Conservation (phyloP, 2,329 filamentous ascomycete genomes). For the Cladosporium sp. region DNA sequence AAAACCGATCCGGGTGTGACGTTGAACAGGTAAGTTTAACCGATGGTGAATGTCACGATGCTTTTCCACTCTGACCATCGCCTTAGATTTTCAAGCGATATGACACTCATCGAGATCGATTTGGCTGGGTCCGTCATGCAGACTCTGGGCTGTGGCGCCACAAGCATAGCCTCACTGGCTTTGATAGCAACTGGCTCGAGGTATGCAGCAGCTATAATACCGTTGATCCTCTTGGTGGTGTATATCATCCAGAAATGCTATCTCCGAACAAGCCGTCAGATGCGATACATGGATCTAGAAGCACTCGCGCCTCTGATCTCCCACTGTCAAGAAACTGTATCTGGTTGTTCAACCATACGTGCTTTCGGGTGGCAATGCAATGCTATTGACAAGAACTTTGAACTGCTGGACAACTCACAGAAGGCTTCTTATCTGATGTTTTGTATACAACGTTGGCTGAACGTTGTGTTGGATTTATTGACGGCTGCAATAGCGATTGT, state of each 20-base stretch:
- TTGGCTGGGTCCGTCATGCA: slow-evolving; percentile 26
- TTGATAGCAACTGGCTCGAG: neutral
- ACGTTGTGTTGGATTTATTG: slow-evolving; percentile 42
- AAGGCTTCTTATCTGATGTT: slow-evolving; percentile 47
- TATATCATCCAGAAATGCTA: slow-evolving; percentile 49
- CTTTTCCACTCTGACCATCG: slow-evolving; percentile 27
- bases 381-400: slow-evolving; percentile 39
- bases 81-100: slow-evolving; percentile 49
- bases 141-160: neutral
- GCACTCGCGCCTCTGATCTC: slow-evolving; percentile 52
- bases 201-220: slow-evolving; percentile 43
- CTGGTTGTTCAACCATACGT: slow-evolving; percentile 52
- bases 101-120: slow-evolving; percentile 47
- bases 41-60: slow-evolving; percentile 7
- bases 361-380: slow-evolving; percentile 50
- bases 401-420: slow-evolving; percentile 30
- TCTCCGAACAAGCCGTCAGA: slow-evolving; percentile 49
- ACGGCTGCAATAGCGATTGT: slow-evolving; percentile 35
- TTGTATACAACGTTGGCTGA: slow-evolving; percentile 48
- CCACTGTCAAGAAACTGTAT: slow-evolving; percentile 53
- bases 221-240: slow-evolving; percentile 32
- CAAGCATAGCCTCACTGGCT: neutral
- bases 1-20: slow-evolving; percentile 50
- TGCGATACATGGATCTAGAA: slow-evolving; percentile 57
- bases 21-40: slow-evolving; percentile 41